Evolutionary conservation across 1,139 yeast genomes (phyloP).

Genomic region (Zygoascus sp.): DNA sequence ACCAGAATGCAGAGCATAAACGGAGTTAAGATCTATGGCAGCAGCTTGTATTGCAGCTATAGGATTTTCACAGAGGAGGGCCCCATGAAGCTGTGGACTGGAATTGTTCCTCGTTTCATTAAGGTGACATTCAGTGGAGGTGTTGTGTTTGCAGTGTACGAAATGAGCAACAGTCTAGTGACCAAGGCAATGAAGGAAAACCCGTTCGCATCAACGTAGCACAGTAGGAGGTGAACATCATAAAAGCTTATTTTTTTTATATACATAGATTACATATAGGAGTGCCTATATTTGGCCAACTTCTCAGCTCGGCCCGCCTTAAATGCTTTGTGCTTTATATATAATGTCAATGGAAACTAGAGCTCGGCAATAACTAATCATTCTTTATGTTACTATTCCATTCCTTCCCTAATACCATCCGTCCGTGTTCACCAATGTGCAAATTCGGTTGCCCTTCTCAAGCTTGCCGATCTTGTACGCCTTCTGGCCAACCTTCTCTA

Average conservation of each 20-base stretch:
- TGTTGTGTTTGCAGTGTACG: constrained; percentile 64
- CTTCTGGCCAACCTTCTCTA: constrained; percentile 65
- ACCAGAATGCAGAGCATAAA: constrained; percentile 80
- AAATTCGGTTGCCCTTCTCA: constrained; percentile 53
- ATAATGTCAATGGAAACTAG: no score
- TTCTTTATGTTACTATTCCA: no score
- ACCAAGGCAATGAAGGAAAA: constrained; percentile 45
- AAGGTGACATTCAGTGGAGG: constrained; percentile 80
- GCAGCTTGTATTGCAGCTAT: constrained; percentile 65
- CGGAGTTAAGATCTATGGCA: constrained; percentile 57
- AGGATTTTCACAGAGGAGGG: constrained; percentile 62
- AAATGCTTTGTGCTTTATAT: no score
- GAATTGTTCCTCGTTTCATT: constrained; percentile 72
- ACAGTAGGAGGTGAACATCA: not conserved
- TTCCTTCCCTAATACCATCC: constrained; percentile 56
- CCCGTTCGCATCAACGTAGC: constrained; percentile 41
- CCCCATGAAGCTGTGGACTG: constrained; percentile 67
- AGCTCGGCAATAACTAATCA: no score
- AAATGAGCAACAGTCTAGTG: constrained; percentile 25
- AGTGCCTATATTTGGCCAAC: no score
- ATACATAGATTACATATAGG: not conserved
- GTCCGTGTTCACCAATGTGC: constrained; percentile 62
- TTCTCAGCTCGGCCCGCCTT: no score
- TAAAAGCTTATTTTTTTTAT: not conserved
- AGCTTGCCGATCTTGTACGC: constrained; percentile 78